Base-by-base conservation (phyloP, 2,329 filamentous ascomycete species). In the Pseudofabraea citricarpa region DNA sequence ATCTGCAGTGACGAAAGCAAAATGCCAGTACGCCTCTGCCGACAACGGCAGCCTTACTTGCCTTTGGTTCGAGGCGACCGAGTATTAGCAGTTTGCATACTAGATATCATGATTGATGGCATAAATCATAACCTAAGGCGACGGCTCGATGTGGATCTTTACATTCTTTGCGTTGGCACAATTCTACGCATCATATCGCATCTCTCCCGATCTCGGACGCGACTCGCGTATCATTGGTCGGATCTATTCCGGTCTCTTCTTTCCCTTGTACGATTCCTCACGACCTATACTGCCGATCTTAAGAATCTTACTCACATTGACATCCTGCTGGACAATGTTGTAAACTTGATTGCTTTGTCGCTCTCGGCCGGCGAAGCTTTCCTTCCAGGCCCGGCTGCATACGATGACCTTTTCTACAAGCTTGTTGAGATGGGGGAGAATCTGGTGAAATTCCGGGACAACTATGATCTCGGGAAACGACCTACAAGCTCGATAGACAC, bases 401-500 rank as follows among this genome's bases (percentile, higher is more conserved):
- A 97, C 64, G 93, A 98, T 57, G 93, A 98, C 59, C 74, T 98
- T 0, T 97, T 98, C 68, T 98, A 98, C 77, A 98, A 98, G 67
- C 78, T 97, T 2, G 90, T 97, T 20, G 93, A 98, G 65, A 87
- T 85, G 2, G 89, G 90, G 9, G 88, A 95, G 38, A 77, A 88
- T 10, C 75, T 97, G 18, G 70, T 75, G 23, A 89, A 87, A 59
- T 95, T 97, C 67, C 81, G 88, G 31, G 81, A 90, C 49, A 83
- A 79, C 8, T 97, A 93, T 63, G 67, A 70, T 4, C 65, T 85
- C 13, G 69, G 67, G 2, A 77, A 73, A 47, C 66, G 79, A 36
- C 66, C 72, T 18, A 79, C 75, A 36, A 86, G 76, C 66, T 87
- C 87, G 3, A 93, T 96, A 57, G 84, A 88, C 38, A 94, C 87